Evolutionary conservation across 140 eudicot genomes (phyloP).

Genomic region (Cichorium intybus): DNA sequence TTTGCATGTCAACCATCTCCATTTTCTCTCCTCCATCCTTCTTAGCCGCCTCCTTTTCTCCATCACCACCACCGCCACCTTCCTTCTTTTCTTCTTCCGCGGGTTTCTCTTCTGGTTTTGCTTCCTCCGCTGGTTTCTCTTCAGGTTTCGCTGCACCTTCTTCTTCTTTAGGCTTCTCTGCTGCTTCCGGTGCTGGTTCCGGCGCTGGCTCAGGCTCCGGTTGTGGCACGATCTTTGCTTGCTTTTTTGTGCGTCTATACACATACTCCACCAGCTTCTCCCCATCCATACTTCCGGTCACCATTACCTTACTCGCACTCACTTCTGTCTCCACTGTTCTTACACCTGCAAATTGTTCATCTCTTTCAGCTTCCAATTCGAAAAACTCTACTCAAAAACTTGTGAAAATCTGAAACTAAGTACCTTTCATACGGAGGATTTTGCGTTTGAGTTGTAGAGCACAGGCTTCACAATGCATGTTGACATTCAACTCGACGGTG

Average conservation of each 20-base stretch:
- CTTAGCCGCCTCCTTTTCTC: constrained; percentile 16
- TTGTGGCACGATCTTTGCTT: constrained; percentile 73
- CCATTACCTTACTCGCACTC: constrained; percentile 65
- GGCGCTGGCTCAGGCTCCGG: constrained; percentile 60
- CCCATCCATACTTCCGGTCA: constrained; percentile 77
- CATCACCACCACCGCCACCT: constrained; percentile 25
- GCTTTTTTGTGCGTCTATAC: constrained; percentile 68
- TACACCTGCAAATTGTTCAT: constrained; percentile 46
- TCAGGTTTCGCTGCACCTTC: constrained; percentile 16
- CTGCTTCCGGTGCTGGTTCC: constrained; percentile 22
- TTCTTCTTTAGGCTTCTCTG: constrained; percentile 43
- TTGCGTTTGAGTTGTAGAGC: constrained; percentile 87
- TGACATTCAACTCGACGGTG: constrained; percentile 73
- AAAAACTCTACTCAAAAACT: background rate
- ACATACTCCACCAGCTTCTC: constrained; percentile 77
- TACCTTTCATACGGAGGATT: constrained; percentile 93
- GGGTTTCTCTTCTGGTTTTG: constrained; percentile 43
- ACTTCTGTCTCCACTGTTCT: constrained; percentile 78
- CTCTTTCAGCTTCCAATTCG: background rate
- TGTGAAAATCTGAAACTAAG: background rate
- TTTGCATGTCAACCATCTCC: constrained; percentile 41
- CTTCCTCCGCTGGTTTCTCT: constrained; percentile 37
- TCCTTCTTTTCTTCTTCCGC: constrained; percentile 34
- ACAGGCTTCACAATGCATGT: constrained; percentile 97
- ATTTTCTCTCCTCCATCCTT: constrained; percentile 7